phyloP scores from a whole-genome alignment of 1,284 basidiomycete genomes.

The Fomitopsis pinicola region DNA sequence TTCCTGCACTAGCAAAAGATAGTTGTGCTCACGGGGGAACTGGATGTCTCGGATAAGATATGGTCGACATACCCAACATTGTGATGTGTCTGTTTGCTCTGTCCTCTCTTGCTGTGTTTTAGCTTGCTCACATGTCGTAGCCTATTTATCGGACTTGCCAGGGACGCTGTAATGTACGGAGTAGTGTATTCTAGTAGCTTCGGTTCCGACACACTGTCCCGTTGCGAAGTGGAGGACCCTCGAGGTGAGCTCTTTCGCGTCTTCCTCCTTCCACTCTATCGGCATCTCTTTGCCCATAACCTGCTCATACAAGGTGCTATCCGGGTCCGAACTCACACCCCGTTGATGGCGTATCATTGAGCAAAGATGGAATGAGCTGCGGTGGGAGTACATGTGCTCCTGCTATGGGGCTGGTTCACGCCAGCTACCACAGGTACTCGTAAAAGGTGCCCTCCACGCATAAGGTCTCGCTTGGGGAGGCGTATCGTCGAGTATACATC shows the following conservation, averaged over 20 bases:
- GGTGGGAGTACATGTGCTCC: background rate
- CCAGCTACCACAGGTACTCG: slow-evolving; percentile 8
- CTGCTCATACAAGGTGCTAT: slow-evolving; percentile 82
- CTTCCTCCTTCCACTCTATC: background rate
- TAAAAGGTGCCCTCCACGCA: slow-evolving; percentile 22
- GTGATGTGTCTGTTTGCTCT: background rate
- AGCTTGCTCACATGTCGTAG: too few relatives aligned
- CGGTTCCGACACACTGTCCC: too few relatives aligned
- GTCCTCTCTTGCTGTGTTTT: background rate
- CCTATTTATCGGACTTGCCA: too few relatives aligned
- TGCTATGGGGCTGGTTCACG: background rate
- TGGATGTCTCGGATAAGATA: slow-evolving; percentile 57
- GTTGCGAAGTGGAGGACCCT: too few relatives aligned
- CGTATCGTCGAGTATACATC: slow-evolving; percentile 24
- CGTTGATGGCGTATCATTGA: slow-evolving; percentile 77
- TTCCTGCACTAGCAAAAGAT: slow-evolving; percentile 52
- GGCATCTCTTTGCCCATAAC: background rate
- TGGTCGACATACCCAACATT: slow-evolving; percentile 23
- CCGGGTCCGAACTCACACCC: slow-evolving; percentile 58
- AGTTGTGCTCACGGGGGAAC: slow-evolving; percentile 50
- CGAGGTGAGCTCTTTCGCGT: too few relatives aligned
- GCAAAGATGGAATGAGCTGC: slow-evolving; percentile 37
- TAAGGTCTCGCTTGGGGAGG: slow-evolving; percentile 13
- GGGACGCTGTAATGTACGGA: too few relatives aligned
- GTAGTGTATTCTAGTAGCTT: too few relatives aligned